A percentile compares a stretch with the other conserved stretches of the same genome.
Conservation (phyloP, 2,329 filamentous ascomycete species). For the Akanthomyces muscarius region DNA sequence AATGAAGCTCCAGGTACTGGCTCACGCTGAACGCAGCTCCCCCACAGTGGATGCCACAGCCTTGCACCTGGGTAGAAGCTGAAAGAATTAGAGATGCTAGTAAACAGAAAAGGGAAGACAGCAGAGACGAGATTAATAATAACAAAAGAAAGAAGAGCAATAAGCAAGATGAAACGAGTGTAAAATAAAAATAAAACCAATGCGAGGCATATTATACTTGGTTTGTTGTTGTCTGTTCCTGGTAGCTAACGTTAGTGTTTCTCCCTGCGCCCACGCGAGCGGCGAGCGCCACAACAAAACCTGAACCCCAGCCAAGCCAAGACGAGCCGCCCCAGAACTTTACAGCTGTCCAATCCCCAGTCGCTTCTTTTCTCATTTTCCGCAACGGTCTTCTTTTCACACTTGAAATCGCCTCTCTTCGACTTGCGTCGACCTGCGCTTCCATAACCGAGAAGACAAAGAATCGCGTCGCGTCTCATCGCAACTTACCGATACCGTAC, state of each 20-base stretch:
- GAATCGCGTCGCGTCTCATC: not conserved
- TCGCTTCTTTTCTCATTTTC: not conserved
- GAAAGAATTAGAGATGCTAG: not conserved
- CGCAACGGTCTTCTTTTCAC: not conserved
- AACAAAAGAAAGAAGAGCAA: no score
- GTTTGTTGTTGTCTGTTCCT: no score
- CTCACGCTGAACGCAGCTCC: not conserved
- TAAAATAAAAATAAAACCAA: no score
- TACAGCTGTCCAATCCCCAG: not conserved
- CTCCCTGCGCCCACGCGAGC: not conserved
- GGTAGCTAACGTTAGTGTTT: not conserved
- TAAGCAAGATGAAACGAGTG: no score
- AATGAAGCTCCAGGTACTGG: not conserved
- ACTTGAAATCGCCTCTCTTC: no score
- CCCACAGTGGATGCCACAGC: conserved; percentile 3
- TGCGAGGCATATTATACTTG: no score
- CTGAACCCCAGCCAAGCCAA: not conserved
- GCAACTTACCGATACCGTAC: not conserved
- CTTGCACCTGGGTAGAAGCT: not conserved
- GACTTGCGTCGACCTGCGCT: not conserved
- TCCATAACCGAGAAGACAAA: not conserved
- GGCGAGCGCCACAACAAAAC: not conserved
- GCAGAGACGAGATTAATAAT: no score
- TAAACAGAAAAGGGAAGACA: not conserved
- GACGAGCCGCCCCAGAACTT: not conserved